phyloP scores from a whole-genome alignment of 768 basidiomycete genomes.

The Pleurotus citrinopileatus region DNA sequence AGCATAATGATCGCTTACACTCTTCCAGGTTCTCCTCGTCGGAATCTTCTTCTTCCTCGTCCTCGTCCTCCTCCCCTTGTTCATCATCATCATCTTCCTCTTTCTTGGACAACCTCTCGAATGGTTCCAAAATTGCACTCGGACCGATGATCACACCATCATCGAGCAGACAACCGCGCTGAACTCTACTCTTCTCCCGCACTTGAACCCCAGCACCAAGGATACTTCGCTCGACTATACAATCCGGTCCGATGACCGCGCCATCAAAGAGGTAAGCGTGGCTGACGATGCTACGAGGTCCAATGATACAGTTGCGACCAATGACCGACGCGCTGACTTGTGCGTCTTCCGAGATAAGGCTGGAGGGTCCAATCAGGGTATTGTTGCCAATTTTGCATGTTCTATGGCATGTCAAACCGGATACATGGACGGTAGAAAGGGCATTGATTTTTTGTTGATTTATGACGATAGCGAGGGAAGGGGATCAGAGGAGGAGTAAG shows the following conservation, averaged over 20 bases:
- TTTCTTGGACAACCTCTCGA: slow-evolving; percentile 69
- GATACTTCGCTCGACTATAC: slow-evolving; percentile 75
- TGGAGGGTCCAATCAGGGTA: slow-evolving; percentile 81
- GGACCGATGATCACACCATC: slow-evolving; percentile 81
- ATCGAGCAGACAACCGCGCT: slow-evolving; percentile 76
- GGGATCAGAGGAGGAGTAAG: neutral
- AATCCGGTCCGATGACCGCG: slow-evolving; percentile 65
- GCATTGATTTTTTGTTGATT: neutral
- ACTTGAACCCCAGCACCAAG: slow-evolving; percentile 77
- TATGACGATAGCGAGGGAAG: neutral
- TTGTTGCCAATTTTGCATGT: slow-evolving; percentile 81
- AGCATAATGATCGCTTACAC: slow-evolving; percentile 37
- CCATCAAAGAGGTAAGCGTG: slow-evolving; percentile 85
- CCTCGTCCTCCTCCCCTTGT: slow-evolving; percentile 30
- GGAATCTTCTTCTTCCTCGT: slow-evolving; percentile 47
- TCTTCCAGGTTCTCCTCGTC: slow-evolving; percentile 68
- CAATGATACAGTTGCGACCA: slow-evolving; percentile 73
- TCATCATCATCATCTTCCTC: slow-evolving; percentile 36
- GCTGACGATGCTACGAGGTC: slow-evolving; percentile 62
- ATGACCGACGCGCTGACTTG: slow-evolving; percentile 73
- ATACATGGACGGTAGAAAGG: neutral
- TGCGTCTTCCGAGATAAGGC: slow-evolving; percentile 64
- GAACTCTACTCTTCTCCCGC: slow-evolving; percentile 62
- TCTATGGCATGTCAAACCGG: slow-evolving; percentile 30
- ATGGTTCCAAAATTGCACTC: slow-evolving; percentile 61